These are phyloP conservation scores for Boletus subcaerulescens DNA, from an alignment of 768 basidiomycete species.

Conservation along the genomic window DNA sequence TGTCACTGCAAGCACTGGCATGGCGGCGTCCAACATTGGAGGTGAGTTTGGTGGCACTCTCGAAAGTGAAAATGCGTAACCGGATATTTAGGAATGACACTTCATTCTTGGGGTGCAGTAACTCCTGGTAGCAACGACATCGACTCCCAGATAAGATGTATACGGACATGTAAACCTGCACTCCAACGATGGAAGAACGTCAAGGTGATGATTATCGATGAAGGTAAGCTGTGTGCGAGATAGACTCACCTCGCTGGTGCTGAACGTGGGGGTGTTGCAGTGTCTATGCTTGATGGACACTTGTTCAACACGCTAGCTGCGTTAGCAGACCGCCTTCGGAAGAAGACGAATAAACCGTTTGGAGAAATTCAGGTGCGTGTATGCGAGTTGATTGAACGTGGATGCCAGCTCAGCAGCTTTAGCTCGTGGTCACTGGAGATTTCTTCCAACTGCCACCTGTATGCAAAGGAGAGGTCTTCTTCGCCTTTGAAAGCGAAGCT, in stretches of 20 bases:
- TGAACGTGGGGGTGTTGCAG: conserved; percentile 27
- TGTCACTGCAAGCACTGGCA: conserved; percentile 44
- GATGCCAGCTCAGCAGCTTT: neutral
- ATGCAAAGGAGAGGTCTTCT: conserved; percentile 45
- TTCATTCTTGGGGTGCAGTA: conserved; percentile 62
- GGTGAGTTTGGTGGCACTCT: conserved; percentile 9
- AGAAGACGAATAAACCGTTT: conserved; percentile 50
- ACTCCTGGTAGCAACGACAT: conserved; percentile 43
- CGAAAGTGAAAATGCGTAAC: neutral
- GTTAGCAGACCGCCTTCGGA: conserved; percentile 50
- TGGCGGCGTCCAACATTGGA: conserved; percentile 53
- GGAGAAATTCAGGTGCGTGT: conserved; percentile 60
- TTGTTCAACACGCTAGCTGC: conserved; percentile 58
- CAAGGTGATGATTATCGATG: conserved; percentile 62
- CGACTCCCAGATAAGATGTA: conserved; percentile 46
- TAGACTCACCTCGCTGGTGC: neutral
- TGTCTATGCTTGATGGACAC: conserved; percentile 68
- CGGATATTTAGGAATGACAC: conserved; percentile 44
- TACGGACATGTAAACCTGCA: conserved; percentile 53
- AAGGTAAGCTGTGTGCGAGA: conserved; percentile 39
- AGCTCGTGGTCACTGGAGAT: conserved; percentile 56
- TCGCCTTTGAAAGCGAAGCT: conserved; percentile 61
- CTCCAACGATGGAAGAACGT: conserved; percentile 55
- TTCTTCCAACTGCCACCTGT: conserved; percentile 61
- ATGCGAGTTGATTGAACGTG: neutral